Base-by-base conservation (phyloP, 176 grass and related monocot species). In the Oryza brachyantha region DNA sequence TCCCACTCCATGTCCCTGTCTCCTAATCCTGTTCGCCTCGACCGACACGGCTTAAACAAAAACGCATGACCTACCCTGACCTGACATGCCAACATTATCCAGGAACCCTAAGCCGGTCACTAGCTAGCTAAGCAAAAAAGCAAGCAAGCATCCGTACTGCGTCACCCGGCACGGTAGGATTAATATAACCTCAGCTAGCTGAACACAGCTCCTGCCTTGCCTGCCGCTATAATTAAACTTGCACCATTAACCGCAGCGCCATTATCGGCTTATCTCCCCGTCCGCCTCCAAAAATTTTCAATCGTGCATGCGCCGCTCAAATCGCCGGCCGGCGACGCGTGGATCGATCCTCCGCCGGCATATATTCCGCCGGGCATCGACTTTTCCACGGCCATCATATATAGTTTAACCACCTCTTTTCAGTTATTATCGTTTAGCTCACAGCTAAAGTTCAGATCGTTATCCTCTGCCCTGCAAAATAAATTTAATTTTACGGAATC, bases 31-130 rank as follows among this genome's bases (percentile, higher is more conserved):
- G 62, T 81, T 84, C 86, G 76, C 35, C 11, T 70, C 41, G 60
- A 70, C 81, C 86, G 86, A 88, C 81, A 84, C 76, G 64, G 48
- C 64, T 64, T 82, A 64, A 61, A 61, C 79, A 10, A 72, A 72
- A 73, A 43, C 70, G 19, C 48, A 36, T n/a, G 69, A 32, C 69
- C 28, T 50, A 52, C 17, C 9, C 43, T 72, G 43, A 52, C 10
- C 42, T 29, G 41, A 17, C 52, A 57, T 57, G 52, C 52, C 52
- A 57, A 24, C 52, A 57, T 57, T 57, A 57, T 57, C 52, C 52
- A 57, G 52, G 52, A 55, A 57, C 52, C 7, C 21, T 17, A 52
- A 24, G 19, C 52, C 7, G 52, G n/a, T 57, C 52, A 57, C 52
- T 32, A 70, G 13, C 35, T 26, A 70, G 14, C 8, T 42, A 27